Base-by-base conservation (phyloP, 768 basidiomycete species). In the Symmetrospora coprosmae region DNA sequence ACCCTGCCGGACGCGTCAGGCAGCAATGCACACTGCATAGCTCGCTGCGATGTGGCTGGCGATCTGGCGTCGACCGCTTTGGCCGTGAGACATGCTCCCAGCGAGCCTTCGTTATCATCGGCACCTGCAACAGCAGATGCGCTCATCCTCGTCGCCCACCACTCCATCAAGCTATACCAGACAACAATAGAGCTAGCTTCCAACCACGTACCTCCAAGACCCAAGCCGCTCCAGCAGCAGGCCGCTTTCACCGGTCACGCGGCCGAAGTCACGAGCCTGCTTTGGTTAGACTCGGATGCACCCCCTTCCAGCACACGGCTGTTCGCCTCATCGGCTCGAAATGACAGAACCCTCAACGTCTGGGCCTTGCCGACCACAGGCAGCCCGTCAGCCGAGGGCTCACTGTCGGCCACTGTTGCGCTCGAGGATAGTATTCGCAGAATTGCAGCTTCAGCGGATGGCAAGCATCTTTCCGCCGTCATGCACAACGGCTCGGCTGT, bases 201-300 rank as follows among this genome's bases (percentile, higher is more conserved):
- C n/a, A n/a, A n/a, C n/a, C n/a, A n/a, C n/a, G n/a, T n/a, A n/a
- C n/a, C n/a, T n/a, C n/a, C n/a, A n/a, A n/a, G n/a, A n/a, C n/a
- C n/a, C n/a, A n/a, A n/a, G n/a, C n/a, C n/a, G n/a, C n/a, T n/a
- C n/a, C n/a, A n/a, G n/a, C n/a, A n/a, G 16, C 25, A 16, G 11
- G 14, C 40, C n/a, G 7, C 6, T 13, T 58, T 40, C 33, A 58
- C 39, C 40, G 55, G 55, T 33, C 55, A 58, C 31, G 37, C 55
- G 21, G 28, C 41, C 6, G 33, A 31, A 14, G 40, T 58, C 40
- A n/a, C 16, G 8, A 39, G 46, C 28, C 43, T 58, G 8, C 2
- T 19, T 13, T 58, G 55, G 55, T 21, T 58, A 4, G 21, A 58
- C 21, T 43, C 11, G 28, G 6, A 28, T 4, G 17, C 47, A 28